Percentiles rank a stretch among this genome's conserved stretches.
Conservation (phyloP, 2,329 filamentous ascomycete genomes). For the Colletotrichum cereale region DNA sequence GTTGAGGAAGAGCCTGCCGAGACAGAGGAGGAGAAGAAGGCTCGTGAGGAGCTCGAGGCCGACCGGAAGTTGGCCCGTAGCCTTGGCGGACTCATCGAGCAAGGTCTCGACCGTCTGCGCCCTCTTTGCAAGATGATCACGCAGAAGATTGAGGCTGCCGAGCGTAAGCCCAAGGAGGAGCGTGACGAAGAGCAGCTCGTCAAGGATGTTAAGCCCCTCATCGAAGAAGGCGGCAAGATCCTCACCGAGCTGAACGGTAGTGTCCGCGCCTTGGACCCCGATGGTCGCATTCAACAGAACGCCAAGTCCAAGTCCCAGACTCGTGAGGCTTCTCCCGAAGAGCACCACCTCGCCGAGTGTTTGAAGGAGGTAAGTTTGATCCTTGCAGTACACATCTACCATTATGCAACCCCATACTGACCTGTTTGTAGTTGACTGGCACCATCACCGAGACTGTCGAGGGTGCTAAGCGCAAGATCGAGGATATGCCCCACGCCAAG, state of each 20-base stretch:
- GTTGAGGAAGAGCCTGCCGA: conserved; percentile 58
- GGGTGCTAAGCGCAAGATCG: conserved; percentile 87
- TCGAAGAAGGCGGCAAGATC: conserved; percentile 87
- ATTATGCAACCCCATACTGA: not conserved
- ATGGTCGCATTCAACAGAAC: conserved; percentile 85
- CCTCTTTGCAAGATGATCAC: conserved; percentile 90
- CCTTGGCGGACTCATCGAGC: conserved; percentile 79
- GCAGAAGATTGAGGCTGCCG: conserved; percentile 84
- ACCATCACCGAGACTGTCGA: conserved; percentile 87
- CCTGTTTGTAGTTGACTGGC: conserved; percentile 73
- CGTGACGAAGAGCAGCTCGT: conserved; percentile 92
- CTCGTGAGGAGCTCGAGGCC: conserved; percentile 69
- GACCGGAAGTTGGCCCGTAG: conserved; percentile 83
- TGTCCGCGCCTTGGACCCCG: conserved; percentile 89
- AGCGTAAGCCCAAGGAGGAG: conserved; percentile 85
- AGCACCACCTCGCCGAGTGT: conserved; percentile 85
- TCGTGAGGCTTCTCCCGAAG: conserved; percentile 83
- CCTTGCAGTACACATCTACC: not conserved
- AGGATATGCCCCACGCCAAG: conserved; percentile 94
- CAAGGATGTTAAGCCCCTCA: conserved; percentile 85
- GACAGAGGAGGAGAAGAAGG: conserved; percentile 61
- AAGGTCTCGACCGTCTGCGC: conserved; percentile 85
- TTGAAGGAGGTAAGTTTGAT: conserved; percentile 76
- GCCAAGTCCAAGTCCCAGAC: conserved; percentile 85
- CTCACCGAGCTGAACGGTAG: conserved; percentile 88